phyloP scores from a whole-genome alignment of 139 green algal genomes.

The Volvox reticuliferus region DNA sequence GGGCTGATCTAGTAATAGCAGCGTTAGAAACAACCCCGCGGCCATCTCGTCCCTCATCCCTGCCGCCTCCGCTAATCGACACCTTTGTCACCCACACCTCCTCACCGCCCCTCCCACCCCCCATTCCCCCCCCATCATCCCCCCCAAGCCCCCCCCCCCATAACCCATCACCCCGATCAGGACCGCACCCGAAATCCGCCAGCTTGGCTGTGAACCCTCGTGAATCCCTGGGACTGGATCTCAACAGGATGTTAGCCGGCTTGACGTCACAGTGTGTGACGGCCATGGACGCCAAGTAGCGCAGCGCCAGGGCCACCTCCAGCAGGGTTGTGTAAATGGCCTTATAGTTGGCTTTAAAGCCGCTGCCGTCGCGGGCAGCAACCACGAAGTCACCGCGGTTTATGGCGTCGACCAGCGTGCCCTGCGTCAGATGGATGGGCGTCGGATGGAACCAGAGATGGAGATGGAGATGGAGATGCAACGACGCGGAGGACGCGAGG shows the following conservation, averaged over 20 bases:
- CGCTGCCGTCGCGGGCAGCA: conserved; percentile 32
- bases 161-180: not conserved
- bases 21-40: too few relatives aligned
- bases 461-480: too few relatives aligned
- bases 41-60: too few relatives aligned
- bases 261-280: conserved; percentile 50
- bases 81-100: too few relatives aligned
- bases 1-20: too few relatives aligned
- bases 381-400: conserved; percentile 43
- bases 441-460: too few relatives aligned
- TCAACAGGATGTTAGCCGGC: conserved; percentile 47
- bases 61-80: too few relatives aligned
- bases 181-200: conserved; percentile 69
- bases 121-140: too few relatives aligned
- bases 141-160: too few relatives aligned
- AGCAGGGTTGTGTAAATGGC: conserved; percentile 62
- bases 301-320: conserved; percentile 59
- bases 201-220: conserved; percentile 75
- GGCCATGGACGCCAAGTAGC: conserved; percentile 66
- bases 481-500: too few relatives aligned
- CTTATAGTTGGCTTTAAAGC: conserved; percentile 47
- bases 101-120: too few relatives aligned
- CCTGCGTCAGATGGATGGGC: not conserved
- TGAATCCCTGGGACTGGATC: conserved; percentile 33
- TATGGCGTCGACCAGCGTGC: conserved; percentile 45